Conservation (phyloP, 2,329 filamentous ascomycete genomes). For the Uncinocarpus reesii region DNA sequence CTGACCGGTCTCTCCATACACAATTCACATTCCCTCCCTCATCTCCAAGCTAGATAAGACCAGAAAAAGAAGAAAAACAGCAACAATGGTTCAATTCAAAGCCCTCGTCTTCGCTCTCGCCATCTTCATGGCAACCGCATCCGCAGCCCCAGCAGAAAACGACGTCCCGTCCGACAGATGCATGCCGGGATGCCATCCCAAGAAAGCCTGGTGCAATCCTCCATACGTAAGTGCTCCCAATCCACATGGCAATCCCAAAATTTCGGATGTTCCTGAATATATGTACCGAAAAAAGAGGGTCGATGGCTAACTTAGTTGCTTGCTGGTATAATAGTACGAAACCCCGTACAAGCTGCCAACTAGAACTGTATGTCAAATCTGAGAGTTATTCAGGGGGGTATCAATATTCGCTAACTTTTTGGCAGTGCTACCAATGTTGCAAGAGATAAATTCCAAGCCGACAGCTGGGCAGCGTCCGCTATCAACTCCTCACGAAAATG, state of each 20-base stretch:
- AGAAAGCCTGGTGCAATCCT: neutral
- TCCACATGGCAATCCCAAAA: too few relatives aligned
- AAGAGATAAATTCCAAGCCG: too few relatives aligned
- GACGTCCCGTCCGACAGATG: neutral
- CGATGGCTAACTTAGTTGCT: too few relatives aligned
- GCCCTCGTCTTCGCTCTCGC: neutral
- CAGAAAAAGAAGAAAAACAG: neutral
- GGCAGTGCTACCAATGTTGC: conserved; percentile 8
- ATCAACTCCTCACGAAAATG: too few relatives aligned
- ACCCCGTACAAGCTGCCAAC: neutral
- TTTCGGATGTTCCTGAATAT: too few relatives aligned
- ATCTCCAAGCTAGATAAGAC: neutral
- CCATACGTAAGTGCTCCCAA: conserved; percentile 1
- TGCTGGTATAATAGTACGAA: too few relatives aligned
- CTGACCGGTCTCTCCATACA: too few relatives aligned
- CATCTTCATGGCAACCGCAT: neutral
- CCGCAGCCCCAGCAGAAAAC: neutral
- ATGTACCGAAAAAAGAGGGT: too few relatives aligned
- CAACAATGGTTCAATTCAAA: conserved; percentile 9
- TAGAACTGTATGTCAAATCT: conserved; percentile 4
- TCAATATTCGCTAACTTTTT: too few relatives aligned
- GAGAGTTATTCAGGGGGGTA: too few relatives aligned
- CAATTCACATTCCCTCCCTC: too few relatives aligned
- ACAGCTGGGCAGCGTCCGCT: too few relatives aligned
- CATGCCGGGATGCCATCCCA: conserved; percentile 4